phyloP scores from a whole-genome alignment of 2,329 filamentous ascomycete genomes.

The Septoria linicola region DNA sequence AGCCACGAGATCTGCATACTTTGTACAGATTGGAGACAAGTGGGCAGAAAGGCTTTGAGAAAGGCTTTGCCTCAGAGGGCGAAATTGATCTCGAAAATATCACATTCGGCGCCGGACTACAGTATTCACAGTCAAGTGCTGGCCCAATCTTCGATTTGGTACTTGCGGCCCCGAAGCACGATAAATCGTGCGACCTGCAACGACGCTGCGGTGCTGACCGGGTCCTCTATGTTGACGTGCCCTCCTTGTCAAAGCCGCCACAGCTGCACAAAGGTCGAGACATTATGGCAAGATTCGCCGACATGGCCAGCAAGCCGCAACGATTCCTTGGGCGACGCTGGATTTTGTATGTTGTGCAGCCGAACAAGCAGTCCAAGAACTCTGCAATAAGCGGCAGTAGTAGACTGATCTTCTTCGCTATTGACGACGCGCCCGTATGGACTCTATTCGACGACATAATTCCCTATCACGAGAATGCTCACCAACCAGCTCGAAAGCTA shows the following conservation, averaged over 20 bases:
- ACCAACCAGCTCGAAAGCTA: constrained; percentile 43
- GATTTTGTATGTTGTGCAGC: constrained; percentile 42
- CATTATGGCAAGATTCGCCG: constrained; percentile 30
- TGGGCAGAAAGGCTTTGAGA: constrained; percentile 4
- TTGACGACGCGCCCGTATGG: constrained; percentile 19
- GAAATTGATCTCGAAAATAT: constrained; percentile 8
- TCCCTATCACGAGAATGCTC: constrained; percentile 37
- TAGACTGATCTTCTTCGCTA: constrained; percentile 30
- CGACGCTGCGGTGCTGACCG: constrained; percentile 40
- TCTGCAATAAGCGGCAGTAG: background rate
- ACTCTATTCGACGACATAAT: constrained; percentile 45
- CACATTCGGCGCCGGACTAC: constrained; percentile 19
- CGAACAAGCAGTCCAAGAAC: constrained; percentile 28
- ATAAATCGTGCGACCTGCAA: constrained; percentile 30
- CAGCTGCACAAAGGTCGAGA: constrained; percentile 19
- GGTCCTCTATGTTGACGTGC: constrained; percentile 44
- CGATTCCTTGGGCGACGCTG: constrained; percentile 45
- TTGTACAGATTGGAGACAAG: constrained; percentile 18
- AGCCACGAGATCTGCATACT: constrained; percentile 6
- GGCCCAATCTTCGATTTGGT: constrained; percentile 28
- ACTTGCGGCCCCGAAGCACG: constrained; percentile 24
- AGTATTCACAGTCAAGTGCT: constrained; percentile 8
- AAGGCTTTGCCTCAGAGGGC: constrained; percentile 5
- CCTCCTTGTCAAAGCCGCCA: constrained; percentile 30
- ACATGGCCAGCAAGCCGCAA: constrained; percentile 41